Evolutionary conservation across 257 asterid genomes (phyloP), one percentile per base, ranked within the genome.

Genomic region (Forsythia viridissima): DNA sequence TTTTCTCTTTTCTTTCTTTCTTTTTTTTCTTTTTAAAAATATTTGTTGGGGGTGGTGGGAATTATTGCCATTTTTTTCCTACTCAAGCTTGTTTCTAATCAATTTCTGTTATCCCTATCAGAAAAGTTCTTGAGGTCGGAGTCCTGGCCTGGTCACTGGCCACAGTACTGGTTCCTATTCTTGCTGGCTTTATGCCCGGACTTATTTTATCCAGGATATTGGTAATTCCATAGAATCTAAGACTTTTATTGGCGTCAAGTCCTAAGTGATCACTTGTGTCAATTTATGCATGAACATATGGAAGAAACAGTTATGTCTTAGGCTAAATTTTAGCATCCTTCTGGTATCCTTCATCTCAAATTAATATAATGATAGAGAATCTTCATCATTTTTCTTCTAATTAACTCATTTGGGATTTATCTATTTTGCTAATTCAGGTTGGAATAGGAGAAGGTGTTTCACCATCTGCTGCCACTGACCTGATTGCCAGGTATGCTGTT

Each of bases 381-480:
- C 16, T 67, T 59, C 57, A 70, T 34, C 43, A 37, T 37, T 83
- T 73, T 73, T 8, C 55, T 74, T 77, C 63, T 59, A 77, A 79
- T 72, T 73, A 68, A 63, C 79, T 55, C 70, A 76, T 75, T 67
- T 51, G 20, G 36, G 59, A 16, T 63, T 66, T 76, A 21, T 79
- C 3, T 12, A 24, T 59, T 10, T 15, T 21, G 41, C 74, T 70
- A 78, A 69, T 82, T 63, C 87, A 95, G 99, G 99, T 95, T 37
- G 99, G 99, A 48, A 93, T 95, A 72, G 99, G 99, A 70, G 99
- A 95, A 92, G 99, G 99, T 73, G 98, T 95, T 81, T 95, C 99
- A 38, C 99, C 99, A 41, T 89, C 99, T 79, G 97, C 99, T 80
- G 99, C 99, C 78, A 95, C 97, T 80, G 99, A 91, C 89, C 77